Evolutionary conservation across 306 rosid species (phyloP), one percentile per base, ranked within the genome.

Genomic region (Prunus dulcis): DNA sequence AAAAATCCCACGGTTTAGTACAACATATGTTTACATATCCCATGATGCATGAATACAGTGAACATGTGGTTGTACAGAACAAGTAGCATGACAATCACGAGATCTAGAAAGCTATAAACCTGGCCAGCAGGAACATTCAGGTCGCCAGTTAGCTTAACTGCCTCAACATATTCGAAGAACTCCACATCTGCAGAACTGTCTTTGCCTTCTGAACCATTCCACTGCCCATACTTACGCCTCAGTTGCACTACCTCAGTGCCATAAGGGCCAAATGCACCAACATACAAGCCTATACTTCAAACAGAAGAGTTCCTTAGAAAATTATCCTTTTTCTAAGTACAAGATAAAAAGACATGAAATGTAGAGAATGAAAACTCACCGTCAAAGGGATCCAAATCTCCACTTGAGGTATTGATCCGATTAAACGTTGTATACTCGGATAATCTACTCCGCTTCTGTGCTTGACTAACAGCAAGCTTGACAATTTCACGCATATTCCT

Each of bases 61-160:
- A 65, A n/a, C 64, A 53, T 56, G 41, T 19, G 58, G n/a, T 63
- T 70, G 64, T 34, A 49, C 45, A 71, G 41, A 72, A 66, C 51
- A 27, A 45, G 72, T 64, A 51, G 55, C 28, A 67, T 60, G 75
- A 68, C 68, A 46, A 67, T 73, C 69, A 64, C 62, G 76, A 69
- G 38, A 74, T 66, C 65, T 73, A 55, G 22, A 79, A 75, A 67
- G 67, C 71, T 56, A 81, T 46, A 75, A 74, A 89, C 99, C 99
- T 91, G 89, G 88, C 99, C 99, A 32, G 94, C 98, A 81, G 98
- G 99, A 79, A 96, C 93, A 84, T 93, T 96, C 70, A 91, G 90
- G 87, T 96, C 97, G 75, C 99, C 98, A 53, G 98, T 96, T 83
- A 96, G 85, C 83, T 96, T 96, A 79, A 96, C 98, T 55, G 99